Evolutionary conservation across 1,284 basidiomycete genomes (phyloP).

Genomic region (Polyporus tsugae): DNA sequence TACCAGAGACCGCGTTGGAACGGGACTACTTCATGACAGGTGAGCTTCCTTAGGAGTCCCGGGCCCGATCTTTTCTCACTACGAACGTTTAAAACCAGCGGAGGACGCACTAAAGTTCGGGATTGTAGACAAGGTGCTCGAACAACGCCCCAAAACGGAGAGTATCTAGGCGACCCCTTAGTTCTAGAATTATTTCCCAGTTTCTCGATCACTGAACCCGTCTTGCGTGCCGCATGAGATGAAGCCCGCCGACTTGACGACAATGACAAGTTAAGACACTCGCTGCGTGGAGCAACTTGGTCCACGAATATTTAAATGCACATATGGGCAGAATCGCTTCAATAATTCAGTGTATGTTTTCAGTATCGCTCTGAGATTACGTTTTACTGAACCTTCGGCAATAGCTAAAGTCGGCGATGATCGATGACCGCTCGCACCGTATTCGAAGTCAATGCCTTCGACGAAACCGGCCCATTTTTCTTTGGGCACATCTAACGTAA

Average conservation of each 20-base stretch:
- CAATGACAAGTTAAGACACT: not conserved
- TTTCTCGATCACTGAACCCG: not conserved
- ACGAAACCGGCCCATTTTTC: not conserved
- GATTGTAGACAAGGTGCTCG: slow-evolving; percentile 89
- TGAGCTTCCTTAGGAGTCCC: slow-evolving; percentile 41
- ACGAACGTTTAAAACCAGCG: slow-evolving; percentile 51
- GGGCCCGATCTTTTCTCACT: no score
- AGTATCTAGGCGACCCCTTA: slow-evolving; percentile 25
- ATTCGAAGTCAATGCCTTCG: not conserved
- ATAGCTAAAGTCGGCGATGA: not conserved
- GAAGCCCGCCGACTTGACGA: not conserved
- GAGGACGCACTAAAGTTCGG: slow-evolving; percentile 89
- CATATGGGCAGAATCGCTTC: not conserved
- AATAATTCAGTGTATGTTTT: not conserved
- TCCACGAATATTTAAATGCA: not conserved
- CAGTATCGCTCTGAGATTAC: not conserved
- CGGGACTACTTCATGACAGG: slow-evolving; percentile 95
- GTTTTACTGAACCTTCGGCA: not conserved
- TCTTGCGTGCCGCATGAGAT: not conserved
- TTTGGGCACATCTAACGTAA: not conserved
- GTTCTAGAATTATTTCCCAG: not conserved
- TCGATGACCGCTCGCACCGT: not conserved
- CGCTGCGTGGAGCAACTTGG: not conserved
- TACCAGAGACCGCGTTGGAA: slow-evolving; percentile 84
- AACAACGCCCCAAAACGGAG: slow-evolving; percentile 63